Evolutionary conservation across 768 basidiomycete species (phyloP).

Genomic region (Epithele typhae): DNA sequence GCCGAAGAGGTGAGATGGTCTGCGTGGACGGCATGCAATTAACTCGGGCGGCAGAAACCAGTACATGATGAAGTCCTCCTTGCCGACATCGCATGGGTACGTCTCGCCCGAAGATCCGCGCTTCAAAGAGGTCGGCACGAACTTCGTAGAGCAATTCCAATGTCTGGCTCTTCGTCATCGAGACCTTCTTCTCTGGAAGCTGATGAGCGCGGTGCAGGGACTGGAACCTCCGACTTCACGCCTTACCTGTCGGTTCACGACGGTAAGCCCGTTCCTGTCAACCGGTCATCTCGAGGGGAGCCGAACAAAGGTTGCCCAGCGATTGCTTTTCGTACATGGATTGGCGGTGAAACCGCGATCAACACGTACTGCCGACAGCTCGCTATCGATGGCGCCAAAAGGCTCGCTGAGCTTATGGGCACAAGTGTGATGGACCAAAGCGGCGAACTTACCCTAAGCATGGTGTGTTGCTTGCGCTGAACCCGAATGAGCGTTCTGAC

Average conservation of each 20-base stretch:
- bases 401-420: conserved; percentile 54
- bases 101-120: conserved; percentile 32
- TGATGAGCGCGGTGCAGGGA: conserved; percentile 39
- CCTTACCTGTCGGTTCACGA: conserved; percentile 51
- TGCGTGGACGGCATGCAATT: no score
- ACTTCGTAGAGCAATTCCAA: conserved; percentile 22
- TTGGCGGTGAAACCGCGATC: conserved; percentile 76
- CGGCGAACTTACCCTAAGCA: conserved; percentile 58
- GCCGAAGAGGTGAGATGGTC: conserved; percentile 47
- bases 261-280: conserved; percentile 38
- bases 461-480: conserved; percentile 41
- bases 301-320: conserved; percentile 44
- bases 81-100: conserved; percentile 55
- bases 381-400: conserved; percentile 61
- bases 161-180: conserved; percentile 8
- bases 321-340: conserved; percentile 62
- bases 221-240: conserved; percentile 55
- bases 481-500: no score
- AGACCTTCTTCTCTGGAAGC: neutral
- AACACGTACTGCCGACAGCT: conserved; percentile 65
- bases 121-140: conserved; percentile 7
- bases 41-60: no score
- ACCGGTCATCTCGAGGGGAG: no score
- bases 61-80: conserved; percentile 51
- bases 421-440: conserved; percentile 60